These are phyloP conservation scores for Trichoderma simmonsii DNA, from an alignment of 2,329 filamentous ascomycete species.

Conservation along the genomic window DNA sequence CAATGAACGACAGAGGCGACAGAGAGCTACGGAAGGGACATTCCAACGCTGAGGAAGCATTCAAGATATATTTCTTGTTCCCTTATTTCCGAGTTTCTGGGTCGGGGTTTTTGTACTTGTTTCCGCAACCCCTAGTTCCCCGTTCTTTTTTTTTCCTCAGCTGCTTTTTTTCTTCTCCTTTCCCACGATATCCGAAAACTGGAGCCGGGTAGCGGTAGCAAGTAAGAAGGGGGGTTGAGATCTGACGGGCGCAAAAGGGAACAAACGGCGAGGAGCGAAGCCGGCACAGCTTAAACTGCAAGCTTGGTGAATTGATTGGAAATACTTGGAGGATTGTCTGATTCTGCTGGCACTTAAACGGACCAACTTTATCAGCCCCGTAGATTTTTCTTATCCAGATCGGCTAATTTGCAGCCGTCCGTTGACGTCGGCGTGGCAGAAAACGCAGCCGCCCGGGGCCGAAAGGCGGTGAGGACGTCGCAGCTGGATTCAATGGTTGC, in stretches of 20 bases:
- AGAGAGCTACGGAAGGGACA: not conserved
- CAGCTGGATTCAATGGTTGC: not conserved
- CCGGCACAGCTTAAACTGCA: not conserved
- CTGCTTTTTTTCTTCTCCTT: not conserved
- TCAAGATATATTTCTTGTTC: not conserved
- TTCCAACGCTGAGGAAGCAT: slow-evolving; percentile 11
- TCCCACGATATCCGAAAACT: not conserved
- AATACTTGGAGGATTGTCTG: not conserved
- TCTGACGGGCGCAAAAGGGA: not conserved
- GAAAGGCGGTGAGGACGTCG: slow-evolving; percentile 12
- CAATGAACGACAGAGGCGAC: not conserved
- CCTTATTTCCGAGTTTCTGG: not conserved
- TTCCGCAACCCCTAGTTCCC: not conserved
- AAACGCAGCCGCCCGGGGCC: slow-evolving; percentile 5
- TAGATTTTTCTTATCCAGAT: slow-evolving; percentile 8
- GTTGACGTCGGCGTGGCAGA: slow-evolving; percentile 17
- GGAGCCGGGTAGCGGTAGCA: not conserved
- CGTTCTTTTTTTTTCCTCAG: not conserved
- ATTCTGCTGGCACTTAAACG: not conserved
- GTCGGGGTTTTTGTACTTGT: not conserved
- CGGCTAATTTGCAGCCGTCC: slow-evolving; percentile 11
- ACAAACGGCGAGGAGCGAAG: not conserved
- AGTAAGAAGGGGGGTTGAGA: not conserved
- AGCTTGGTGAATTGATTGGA: not conserved
- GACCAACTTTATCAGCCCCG: slow-evolving; percentile 8